phyloP scores from a whole-genome alignment of 148 eudicot species.

The Hydrangea macrophylla region DNA sequence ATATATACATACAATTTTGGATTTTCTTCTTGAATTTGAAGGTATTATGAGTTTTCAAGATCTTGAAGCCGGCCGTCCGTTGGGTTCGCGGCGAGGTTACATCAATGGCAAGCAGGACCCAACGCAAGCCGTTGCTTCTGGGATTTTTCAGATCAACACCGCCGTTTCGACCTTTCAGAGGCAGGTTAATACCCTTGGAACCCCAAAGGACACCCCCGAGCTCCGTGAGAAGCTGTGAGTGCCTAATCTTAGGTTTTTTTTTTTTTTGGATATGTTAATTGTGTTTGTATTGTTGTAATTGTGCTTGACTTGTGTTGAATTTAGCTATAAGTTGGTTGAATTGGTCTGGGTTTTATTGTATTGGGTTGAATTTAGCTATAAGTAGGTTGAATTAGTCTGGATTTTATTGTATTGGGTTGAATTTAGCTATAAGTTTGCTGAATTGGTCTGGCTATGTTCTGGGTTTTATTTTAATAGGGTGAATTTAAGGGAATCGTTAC shows the following conservation, averaged over 20 bases:
- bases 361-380: too few relatives aligned
- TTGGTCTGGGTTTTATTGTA: too few relatives aligned
- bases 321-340: neutral
- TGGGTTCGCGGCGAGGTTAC: slow-evolving; percentile 31
- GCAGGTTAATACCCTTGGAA: slow-evolving; percentile 75
- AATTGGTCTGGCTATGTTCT: too few relatives aligned
- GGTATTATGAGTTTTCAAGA: slow-evolving; percentile 87
- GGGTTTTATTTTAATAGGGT: too few relatives aligned
- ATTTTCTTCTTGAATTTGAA: too few relatives aligned
- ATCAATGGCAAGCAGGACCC: slow-evolving; percentile 50
- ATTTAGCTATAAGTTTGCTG: too few relatives aligned
- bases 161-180: slow-evolving; percentile 71
- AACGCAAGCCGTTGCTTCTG: slow-evolving; percentile 56
- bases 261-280: too few relatives aligned
- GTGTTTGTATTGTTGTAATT: too few relatives aligned
- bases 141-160: slow-evolving; percentile 71
- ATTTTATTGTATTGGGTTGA: too few relatives aligned
- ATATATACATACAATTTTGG: neutral
- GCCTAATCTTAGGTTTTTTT: neutral
- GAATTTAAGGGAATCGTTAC: too few relatives aligned
- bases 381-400: too few relatives aligned
- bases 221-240: slow-evolving; percentile 72
- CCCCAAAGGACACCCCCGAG: slow-evolving; percentile 77
- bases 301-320: neutral
- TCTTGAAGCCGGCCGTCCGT: slow-evolving; percentile 60